Conservation (phyloP, 129 eudicot species). For the Sambucus nigra region DNA sequence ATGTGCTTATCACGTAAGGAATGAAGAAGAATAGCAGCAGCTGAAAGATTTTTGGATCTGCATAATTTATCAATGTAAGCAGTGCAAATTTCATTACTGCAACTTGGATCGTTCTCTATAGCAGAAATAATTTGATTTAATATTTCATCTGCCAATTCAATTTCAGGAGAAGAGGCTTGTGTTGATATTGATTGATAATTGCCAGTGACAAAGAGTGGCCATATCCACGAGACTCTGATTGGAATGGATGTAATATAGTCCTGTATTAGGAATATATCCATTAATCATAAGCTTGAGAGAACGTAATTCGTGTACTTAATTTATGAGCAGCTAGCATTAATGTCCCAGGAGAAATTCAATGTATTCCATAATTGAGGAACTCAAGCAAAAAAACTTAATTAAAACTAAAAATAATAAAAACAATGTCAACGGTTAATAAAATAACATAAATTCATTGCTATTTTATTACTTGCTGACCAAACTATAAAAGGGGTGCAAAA, state of each 20-base stretch:
- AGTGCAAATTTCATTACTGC: constrained; percentile 32
- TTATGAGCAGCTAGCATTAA: background rate
- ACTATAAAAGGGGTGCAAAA: background rate
- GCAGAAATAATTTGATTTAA: constrained; percentile 32
- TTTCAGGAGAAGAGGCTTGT: constrained; percentile 27
- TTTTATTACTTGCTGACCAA: background rate
- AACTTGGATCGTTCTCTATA: constrained; percentile 20
- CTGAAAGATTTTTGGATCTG: constrained; percentile 30
- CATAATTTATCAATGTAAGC: constrained; percentile 46
- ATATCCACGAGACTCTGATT: constrained; percentile 25
- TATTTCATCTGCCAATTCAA: constrained; percentile 31
- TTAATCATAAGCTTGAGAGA: constrained; percentile 5
- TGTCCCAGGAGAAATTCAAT: no score
- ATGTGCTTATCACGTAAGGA: constrained; percentile 36
- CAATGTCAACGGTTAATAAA: no score
- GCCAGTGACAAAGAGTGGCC: constrained; percentile 14
- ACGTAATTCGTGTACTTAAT: background rate
- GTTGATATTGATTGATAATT: constrained; percentile 22
- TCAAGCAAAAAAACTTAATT: background rate
- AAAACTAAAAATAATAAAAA: no score
- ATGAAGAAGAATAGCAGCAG: constrained; percentile 47
- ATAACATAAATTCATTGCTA: background rate
- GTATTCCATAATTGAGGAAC: background rate
- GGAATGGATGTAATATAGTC: constrained; percentile 29
- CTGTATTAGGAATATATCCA: constrained; percentile 36